Conservation (phyloP, 2,329 filamentous ascomycete species). For the Colletotrichum plurivorum region DNA sequence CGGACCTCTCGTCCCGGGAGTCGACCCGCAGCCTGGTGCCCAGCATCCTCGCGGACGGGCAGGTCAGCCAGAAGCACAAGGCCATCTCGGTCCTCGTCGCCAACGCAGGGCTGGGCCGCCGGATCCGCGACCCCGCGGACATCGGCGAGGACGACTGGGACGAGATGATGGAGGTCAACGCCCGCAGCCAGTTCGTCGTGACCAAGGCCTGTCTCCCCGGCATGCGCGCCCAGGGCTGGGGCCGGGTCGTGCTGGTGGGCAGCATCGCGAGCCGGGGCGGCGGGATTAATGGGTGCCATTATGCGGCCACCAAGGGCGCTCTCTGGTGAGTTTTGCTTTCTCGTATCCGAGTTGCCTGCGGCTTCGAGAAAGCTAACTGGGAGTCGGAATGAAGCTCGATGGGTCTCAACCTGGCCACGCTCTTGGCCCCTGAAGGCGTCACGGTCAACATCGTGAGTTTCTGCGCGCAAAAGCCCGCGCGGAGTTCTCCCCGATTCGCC, state of each 20-base stretch:
- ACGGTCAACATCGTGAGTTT: conserved; percentile 52
- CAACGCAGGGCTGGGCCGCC: conserved; percentile 50
- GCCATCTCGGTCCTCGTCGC: conserved; percentile 50
- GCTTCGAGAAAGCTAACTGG: neutral
- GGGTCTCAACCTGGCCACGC: conserved; percentile 51
- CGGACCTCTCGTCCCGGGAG: conserved; percentile 48
- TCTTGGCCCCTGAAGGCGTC: conserved; percentile 50
- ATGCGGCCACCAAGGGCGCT: conserved; percentile 52
- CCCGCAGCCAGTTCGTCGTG: conserved; percentile 52
- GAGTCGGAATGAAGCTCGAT: conserved; percentile 46
- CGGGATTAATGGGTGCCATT: conserved; percentile 53
- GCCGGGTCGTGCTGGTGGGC: conserved; percentile 50
- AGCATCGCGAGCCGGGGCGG: conserved; percentile 52
- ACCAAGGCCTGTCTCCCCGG: conserved; percentile 49
- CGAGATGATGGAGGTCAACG: conserved; percentile 52
- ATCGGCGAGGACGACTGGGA: conserved; percentile 55
- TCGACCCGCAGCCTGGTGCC: conserved; percentile 45
- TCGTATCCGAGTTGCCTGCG: neutral
- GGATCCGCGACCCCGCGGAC: conserved; percentile 50
- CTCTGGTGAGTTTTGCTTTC: neutral
- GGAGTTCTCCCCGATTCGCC: neutral
- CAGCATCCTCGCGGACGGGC: conserved; percentile 39
- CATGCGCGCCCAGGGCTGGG: conserved; percentile 51
- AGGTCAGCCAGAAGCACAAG: conserved; percentile 43
- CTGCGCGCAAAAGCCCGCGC: too few relatives aligned